Evolutionary conservation across 2,329 filamentous ascomycete species (phyloP), one percentile per base, ranked within the genome.

Genomic region (Coniella lustricola): DNA sequence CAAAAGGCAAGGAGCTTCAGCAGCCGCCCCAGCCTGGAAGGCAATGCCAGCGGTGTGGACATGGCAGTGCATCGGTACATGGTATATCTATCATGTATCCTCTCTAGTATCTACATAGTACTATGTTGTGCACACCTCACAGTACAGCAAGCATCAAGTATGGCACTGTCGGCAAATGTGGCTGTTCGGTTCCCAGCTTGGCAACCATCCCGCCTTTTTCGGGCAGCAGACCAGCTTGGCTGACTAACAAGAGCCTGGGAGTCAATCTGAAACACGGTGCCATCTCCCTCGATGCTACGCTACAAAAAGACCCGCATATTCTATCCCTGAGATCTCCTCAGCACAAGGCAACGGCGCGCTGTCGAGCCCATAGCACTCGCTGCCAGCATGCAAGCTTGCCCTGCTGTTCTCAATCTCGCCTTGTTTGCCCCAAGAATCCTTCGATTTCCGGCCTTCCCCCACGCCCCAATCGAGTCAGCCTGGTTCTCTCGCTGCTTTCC

Each of bases 181-280:
- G 32, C 38, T 37, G 43, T 29, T 36, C 18, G 38, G 25, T 21
- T 3, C 42, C 33, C 13, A 18, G 17, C 17, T 37, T 51, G 36
- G 38, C 25, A 29, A 25, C 25, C 44, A 22, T 44, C 40, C 44
- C 42, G 9, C 18, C 20, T 20, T 35, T 17, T 29, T 10, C 10
- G 25, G 25, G 25, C 10, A 29, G 25, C 25, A 5, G 25, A 10
- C 25, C 25, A 5, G 17, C 20, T 16, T 22, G 12, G 47, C 32
- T 49, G 46, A 52, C 47, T 52, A 44, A 50, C 22, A 21, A 16
- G 45, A 25, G 18, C 38, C 33, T 21, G 38, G 29, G 29, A 45
- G 5, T 52, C 44, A 50, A 52, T 52, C 48, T 52, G 50, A 52
- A 52, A 52, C 50, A 38, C 31, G 34, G 40, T 44, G 38, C 50